These are phyloP conservation scores for Nemania diffusa DNA, from an alignment of 2,329 filamentous ascomycete species.

Conservation along the genomic window DNA sequence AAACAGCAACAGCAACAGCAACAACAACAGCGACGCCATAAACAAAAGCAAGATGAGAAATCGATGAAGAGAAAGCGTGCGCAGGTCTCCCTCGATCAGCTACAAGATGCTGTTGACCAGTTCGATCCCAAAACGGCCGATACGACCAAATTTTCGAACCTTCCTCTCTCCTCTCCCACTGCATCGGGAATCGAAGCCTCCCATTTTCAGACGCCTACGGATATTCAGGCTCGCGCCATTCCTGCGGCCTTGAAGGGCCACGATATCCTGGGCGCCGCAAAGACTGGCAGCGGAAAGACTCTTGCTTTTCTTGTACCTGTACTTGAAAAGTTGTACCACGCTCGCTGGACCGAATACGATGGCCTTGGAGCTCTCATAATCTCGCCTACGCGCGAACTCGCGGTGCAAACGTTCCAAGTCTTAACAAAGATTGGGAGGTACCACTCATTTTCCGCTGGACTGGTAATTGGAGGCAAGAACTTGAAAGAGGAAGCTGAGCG, in stretches of 20 bases:
- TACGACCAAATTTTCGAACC: conserved; percentile 78
- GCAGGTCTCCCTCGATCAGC: conserved; percentile 53
- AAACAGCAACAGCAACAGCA: background rate
- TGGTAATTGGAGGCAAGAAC: conserved; percentile 94
- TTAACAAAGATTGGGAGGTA: conserved; percentile 88
- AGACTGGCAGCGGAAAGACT: conserved; percentile 95
- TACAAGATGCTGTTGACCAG: conserved; percentile 54
- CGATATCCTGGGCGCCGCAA: conserved; percentile 93
- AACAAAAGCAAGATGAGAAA: conserved; percentile 46
- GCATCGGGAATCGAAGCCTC: conserved; percentile 81
- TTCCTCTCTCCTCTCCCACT: conserved; percentile 87
- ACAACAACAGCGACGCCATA: conserved; percentile 42
- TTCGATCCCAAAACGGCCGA: conserved; percentile 68
- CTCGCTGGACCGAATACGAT: conserved; percentile 89
- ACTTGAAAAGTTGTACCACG: conserved; percentile 89
- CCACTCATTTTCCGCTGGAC: conserved; percentile 89
- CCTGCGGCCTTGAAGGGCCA: conserved; percentile 74
- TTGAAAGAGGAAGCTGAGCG: conserved; percentile 87
- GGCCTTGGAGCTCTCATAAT: conserved; percentile 93
- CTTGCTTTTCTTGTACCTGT: conserved; percentile 92
- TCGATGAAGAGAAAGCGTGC: conserved; percentile 56
- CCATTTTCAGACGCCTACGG: conserved; percentile 90
- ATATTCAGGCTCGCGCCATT: conserved; percentile 91
- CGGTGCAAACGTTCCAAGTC: conserved; percentile 96
- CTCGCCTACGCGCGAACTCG: conserved; percentile 89